A percentile compares a stretch with the other conserved stretches of the same genome.
phyloP scores from a whole-genome alignment of 257 asterid species.

The Solanum pennellii region DNA sequence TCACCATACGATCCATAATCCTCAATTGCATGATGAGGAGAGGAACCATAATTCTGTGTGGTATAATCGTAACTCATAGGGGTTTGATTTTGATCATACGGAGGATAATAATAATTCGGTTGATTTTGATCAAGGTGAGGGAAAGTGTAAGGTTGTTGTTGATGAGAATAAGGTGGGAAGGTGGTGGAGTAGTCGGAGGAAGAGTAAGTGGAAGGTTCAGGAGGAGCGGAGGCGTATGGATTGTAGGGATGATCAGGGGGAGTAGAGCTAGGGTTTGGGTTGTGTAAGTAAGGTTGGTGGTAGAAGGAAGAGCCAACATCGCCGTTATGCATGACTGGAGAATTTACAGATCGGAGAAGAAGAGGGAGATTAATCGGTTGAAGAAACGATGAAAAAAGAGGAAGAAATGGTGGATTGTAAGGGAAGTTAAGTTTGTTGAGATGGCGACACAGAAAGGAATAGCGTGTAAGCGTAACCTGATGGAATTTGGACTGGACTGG shows the following conservation, averaged over 20 bases:
- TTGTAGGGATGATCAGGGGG: conserved; percentile 11
- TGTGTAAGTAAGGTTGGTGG: conserved; percentile 26
- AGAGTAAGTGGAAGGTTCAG: conserved; percentile 10
- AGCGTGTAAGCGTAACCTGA: neutral
- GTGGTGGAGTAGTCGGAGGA: conserved; percentile 1
- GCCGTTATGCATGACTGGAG: conserved; percentile 15
- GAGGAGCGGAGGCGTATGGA: conserved; percentile 72
- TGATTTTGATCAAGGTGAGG: conserved; percentile 37
- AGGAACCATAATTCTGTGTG: neutral
- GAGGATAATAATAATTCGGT: conserved; percentile 10
- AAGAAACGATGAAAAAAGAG: conserved; percentile 35
- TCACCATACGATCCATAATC: conserved; percentile 27
- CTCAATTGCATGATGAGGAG: conserved; percentile 18
- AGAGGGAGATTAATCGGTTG: neutral
- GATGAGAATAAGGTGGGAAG: conserved; percentile 26
- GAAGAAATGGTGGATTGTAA: neutral
- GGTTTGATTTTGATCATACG: conserved; percentile 14
- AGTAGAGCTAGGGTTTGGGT: conserved; percentile 18
- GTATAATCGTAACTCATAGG: conserved; percentile 18
- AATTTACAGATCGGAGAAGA: neutral
- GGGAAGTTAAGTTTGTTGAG: neutral
- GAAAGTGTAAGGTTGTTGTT: conserved; percentile 12
- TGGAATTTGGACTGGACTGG: neutral
- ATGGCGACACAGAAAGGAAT: neutral
- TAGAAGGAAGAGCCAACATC: conserved; percentile 38